Evolutionary conservation across 2,329 filamentous ascomycete genomes (phyloP).

Genomic region (Ploettnerulaceae sp.): DNA sequence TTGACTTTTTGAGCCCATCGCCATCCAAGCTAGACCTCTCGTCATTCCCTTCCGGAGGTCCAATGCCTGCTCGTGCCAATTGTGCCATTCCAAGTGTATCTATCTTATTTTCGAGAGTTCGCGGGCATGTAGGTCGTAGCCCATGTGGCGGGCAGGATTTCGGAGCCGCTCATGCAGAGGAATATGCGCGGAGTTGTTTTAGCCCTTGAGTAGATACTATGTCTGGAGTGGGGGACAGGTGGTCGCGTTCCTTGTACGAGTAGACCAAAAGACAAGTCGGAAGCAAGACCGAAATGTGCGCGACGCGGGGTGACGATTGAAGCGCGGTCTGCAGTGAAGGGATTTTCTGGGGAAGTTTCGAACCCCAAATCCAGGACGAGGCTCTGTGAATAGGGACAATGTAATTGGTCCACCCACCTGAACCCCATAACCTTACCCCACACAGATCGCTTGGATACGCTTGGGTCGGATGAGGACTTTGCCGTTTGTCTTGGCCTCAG

Average conservation of each 20-base stretch:
- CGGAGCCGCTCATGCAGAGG: slow-evolving; percentile 7
- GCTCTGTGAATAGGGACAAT: neutral
- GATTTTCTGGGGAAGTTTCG: slow-evolving; percentile 6
- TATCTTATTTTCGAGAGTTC: neutral
- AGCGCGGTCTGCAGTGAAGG: too few relatives aligned
- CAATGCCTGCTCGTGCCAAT: slow-evolving; percentile 11
- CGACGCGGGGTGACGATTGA: slow-evolving; percentile 4
- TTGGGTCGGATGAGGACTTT: neutral
- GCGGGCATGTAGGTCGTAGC: slow-evolving; percentile 1
- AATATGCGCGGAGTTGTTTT: neutral
- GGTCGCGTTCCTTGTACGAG: too few relatives aligned
- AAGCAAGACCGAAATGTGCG: too few relatives aligned
- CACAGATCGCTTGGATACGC: too few relatives aligned
- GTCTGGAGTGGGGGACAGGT: too few relatives aligned
- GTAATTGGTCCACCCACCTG: slow-evolving; percentile 1
- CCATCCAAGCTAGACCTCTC: slow-evolving; percentile 11
- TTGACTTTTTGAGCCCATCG: slow-evolving; percentile 19
- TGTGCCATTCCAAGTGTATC: slow-evolving; percentile 12
- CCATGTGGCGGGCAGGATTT: slow-evolving; percentile 12
- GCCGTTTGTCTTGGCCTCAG: neutral
- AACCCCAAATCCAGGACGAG: neutral
- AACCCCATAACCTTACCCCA: slow-evolving; percentile 2
- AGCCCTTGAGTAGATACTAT: too few relatives aligned
- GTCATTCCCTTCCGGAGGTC: slow-evolving; percentile 9
- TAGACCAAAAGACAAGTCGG: too few relatives aligned